Percentiles rank a stretch among this genome's conserved stretches.
Conservation (phyloP, 108 stramenopile genomes). For the Cyclotella choctawhatcheeana region DNA sequence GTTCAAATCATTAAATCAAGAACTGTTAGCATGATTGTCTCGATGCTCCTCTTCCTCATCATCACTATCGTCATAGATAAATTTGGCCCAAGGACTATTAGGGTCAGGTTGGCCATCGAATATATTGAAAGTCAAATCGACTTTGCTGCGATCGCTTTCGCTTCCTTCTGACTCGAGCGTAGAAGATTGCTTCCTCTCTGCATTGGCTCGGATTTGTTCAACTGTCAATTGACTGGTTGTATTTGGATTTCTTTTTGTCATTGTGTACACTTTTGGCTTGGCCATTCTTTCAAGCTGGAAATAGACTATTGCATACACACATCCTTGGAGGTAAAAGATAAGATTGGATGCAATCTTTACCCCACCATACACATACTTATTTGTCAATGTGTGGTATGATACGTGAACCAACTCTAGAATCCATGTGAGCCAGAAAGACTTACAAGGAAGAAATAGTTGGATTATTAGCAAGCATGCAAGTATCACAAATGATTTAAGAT, state of each 20-base stretch:
- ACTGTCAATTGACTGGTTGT: background rate
- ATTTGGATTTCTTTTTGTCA: background rate
- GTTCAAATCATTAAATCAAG: too few relatives aligned
- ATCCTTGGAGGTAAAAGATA: slow-evolving; percentile 3
- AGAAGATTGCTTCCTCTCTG: background rate
- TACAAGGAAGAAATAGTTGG: too few relatives aligned
- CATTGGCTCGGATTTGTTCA: background rate
- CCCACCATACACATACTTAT: background rate
- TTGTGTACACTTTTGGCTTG: background rate
- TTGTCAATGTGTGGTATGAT: background rate
- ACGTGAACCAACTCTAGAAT: background rate
- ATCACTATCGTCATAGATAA: slow-evolving; percentile 4
- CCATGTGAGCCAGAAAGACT: slow-evolving; percentile 20
- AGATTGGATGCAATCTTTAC: background rate
- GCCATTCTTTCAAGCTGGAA: slow-evolving; percentile 9
- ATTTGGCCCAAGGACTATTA: slow-evolving; percentile 21
- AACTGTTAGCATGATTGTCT: too few relatives aligned
- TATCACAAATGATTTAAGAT: too few relatives aligned
- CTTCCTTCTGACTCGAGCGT: background rate
- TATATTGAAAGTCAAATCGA: background rate
- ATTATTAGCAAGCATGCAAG: too few relatives aligned
- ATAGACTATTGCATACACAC: slow-evolving; percentile 13
- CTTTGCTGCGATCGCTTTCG: background rate
- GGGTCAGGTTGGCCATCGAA: slow-evolving; percentile 16
- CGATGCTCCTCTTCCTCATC: slow-evolving; percentile 3